Evolutionary conservation across 2,329 filamentous ascomycete species (phyloP).

Genomic region (Monosporascus sp.): DNA sequence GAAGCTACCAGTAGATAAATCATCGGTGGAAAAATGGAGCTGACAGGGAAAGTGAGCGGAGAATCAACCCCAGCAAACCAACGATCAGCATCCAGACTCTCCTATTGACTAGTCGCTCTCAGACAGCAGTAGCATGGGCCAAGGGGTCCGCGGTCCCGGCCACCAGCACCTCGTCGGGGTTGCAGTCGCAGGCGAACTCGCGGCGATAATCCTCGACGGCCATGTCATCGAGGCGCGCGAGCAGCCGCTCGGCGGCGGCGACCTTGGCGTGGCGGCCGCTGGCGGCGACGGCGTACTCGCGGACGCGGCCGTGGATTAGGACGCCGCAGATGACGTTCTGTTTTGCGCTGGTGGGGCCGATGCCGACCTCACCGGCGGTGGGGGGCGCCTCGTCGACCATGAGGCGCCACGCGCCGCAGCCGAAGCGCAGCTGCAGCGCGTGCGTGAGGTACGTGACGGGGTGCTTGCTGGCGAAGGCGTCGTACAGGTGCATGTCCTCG

Average conservation of each 20-base stretch:
- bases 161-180: constrained; percentile 7
- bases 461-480: constrained; percentile 80
- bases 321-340: constrained; percentile 62
- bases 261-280: constrained; percentile 71
- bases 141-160: constrained; percentile 2
- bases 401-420: constrained; percentile 56
- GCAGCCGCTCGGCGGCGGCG: constrained; percentile 54
- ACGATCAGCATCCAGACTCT: background rate
- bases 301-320: constrained; percentile 66
- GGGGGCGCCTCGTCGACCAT: constrained; percentile 41
- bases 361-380: constrained; percentile 24
- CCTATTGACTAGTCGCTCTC: background rate
- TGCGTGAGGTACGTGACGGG: constrained; percentile 70
- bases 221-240: constrained; percentile 41
- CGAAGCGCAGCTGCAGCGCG: constrained; percentile 57
- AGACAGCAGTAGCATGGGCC: constrained; percentile 13
- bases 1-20: too few species aligned
- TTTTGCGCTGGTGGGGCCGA: constrained; percentile 33
- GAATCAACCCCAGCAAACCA: background rate
- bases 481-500: constrained; percentile 78
- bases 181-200: constrained; percentile 61
- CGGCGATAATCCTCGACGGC: constrained; percentile 51
- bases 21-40: too few species aligned
- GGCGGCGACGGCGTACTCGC: constrained; percentile 55
- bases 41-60: too few species aligned